Evolutionary conservation across 2,329 filamentous ascomycete species (phyloP).

Genomic region (Magnaporthiopsis incrustans): DNA sequence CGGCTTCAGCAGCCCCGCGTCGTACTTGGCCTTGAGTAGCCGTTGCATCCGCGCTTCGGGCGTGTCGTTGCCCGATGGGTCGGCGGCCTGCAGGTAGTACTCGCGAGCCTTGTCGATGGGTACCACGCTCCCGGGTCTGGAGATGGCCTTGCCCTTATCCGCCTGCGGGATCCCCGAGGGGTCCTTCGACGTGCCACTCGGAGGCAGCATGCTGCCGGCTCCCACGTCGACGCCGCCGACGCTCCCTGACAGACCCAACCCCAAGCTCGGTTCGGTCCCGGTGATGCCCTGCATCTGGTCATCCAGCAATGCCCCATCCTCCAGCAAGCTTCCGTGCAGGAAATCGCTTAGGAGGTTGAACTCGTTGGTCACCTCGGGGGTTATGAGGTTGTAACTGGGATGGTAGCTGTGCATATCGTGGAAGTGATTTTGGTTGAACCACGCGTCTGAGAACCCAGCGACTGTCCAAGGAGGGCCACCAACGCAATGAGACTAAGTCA

Average conservation of each 20-base stretch:
- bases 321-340: conserved; percentile 81
- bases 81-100: conserved; percentile 95
- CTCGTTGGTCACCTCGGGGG: conserved; percentile 87
- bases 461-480: conserved; percentile 40
- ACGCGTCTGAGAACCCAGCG: conserved; percentile 73
- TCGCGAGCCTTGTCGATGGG: conserved; percentile 68
- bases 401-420: conserved; percentile 94
- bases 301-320: conserved; percentile 68
- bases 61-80: conserved; percentile 76
- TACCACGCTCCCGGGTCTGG: conserved; percentile 52
- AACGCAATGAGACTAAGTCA: background rate
- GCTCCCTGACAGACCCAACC: conserved; percentile 40
- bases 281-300: conserved; percentile 45
- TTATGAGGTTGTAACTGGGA: conserved; percentile 80
- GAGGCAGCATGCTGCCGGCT: conserved; percentile 27
- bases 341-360: conserved; percentile 97
- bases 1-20: conserved; percentile 86
- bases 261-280: conserved; percentile 36
- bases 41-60: conserved; percentile 95
- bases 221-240: conserved; percentile 25
- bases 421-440: conserved; percentile 74
- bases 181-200: conserved; percentile 32
- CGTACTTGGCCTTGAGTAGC: conserved; percentile 89
- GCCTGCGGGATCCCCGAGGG: conserved; percentile 37
- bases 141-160: conserved; percentile 46